Conservation (phyloP, 1,284 basidiomycete genomes). For the Peniophora sp. region DNA sequence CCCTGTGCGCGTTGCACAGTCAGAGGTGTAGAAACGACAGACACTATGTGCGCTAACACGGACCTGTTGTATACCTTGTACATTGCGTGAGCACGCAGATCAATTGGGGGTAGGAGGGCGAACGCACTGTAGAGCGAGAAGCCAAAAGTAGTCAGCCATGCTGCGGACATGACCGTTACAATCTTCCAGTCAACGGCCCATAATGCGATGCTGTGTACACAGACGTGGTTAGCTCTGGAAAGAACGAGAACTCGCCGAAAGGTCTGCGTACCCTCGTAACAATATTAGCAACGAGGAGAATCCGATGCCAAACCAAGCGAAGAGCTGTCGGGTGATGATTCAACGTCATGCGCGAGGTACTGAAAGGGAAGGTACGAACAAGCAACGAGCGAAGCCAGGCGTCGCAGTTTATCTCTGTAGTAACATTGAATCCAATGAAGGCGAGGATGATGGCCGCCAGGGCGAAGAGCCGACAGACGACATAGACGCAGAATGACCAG, state of each 20-base stretch:
- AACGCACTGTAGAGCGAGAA: constrained; percentile 4
- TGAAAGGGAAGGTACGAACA: not conserved
- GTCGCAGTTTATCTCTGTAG: constrained; percentile 4
- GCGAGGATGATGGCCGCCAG: constrained; percentile 3
- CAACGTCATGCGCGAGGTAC: not conserved
- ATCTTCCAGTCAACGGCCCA: constrained; percentile 4
- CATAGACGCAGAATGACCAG: constrained; percentile 9
- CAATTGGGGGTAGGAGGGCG: not conserved
- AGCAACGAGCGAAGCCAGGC: not conserved
- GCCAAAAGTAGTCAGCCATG: constrained; percentile 4
- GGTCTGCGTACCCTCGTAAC: constrained; percentile 6
- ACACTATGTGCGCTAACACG: too few species aligned
- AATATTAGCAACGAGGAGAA: constrained; percentile 8
- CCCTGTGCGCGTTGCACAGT: not conserved
- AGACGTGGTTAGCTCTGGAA: not conserved
- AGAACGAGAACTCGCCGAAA: not conserved
- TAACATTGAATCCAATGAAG: constrained; percentile 9
- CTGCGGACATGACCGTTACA: not conserved
- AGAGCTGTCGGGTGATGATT: constrained; percentile 3
- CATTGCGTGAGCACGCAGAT: not conserved
- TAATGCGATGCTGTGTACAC: constrained; percentile 5
- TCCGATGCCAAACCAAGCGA: constrained; percentile 8
- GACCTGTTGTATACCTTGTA: too few species aligned
- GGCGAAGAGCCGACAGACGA: constrained; percentile 4
- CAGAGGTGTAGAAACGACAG: too few species aligned